Evolutionary conservation across 1,139 yeast genomes (phyloP), one percentile per base, ranked within the genome.

Genomic region (Yamadazyma atlantica): DNA sequence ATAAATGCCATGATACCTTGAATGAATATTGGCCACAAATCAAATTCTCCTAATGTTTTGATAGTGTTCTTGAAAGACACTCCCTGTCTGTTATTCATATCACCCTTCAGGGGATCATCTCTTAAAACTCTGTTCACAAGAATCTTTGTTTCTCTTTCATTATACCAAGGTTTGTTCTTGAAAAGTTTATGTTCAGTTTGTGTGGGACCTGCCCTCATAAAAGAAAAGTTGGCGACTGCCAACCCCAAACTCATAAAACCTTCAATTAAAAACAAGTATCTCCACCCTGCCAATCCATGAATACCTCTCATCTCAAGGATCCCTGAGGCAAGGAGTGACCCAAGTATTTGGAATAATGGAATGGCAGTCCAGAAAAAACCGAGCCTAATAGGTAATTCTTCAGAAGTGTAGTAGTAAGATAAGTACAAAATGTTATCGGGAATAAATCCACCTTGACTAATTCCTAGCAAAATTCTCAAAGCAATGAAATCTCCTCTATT

Each of bases 31-130:
- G 83, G 83, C 71, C 77, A 64, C 39, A 76, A 48, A 48, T 78
- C 76, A 46, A 62, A 71, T 50, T 79, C 83, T 4, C 48, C 38
- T 14, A 62, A 39, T 0, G 64, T 46, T 23, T 41, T 45, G 22
- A 53, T 29, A 19, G 59, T 48, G 42, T 55, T 55, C 32, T 36
- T 51, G 8, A 46, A 42, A 2, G 25, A 13, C 30, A 62, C 54
- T 1, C 61, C 60, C 28, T 60, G 57, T 48, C 66, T 51, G 35
- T 60, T 59, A 51, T 76, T 66, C 82, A 78, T 76, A 42, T 74
- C 81, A n/a, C 83, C 82, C 54, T 80, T 80, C 2, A 73, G 58
- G 4, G 85, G 84, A 48, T 80, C 85, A 50, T 80, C 83, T 45
- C 84, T 57, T 37, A 80, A 57, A 2, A 80, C 64, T 38, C 76